Evolutionary conservation across 768 basidiomycete genomes (phyloP).

Genomic region (Clathrus columnatus): DNA sequence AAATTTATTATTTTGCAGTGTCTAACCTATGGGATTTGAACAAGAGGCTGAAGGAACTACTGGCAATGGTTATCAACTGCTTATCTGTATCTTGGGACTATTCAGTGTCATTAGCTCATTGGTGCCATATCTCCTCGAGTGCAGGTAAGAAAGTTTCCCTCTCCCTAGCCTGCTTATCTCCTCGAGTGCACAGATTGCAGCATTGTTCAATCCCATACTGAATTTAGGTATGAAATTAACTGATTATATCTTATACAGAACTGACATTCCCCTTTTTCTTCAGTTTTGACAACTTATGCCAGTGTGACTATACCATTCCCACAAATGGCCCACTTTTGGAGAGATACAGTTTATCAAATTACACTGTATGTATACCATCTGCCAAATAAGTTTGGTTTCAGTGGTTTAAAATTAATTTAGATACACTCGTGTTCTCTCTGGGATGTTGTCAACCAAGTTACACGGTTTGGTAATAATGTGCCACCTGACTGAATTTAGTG

Average conservation of each 20-base stretch:
- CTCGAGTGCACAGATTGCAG: slow-evolving; percentile 44
- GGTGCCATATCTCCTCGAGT: slow-evolving; percentile 71
- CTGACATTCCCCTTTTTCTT: background rate
- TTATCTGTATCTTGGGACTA: slow-evolving; percentile 60
- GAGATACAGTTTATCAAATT: slow-evolving; percentile 69
- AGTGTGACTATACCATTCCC: slow-evolving; percentile 73
- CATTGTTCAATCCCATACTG: slow-evolving; percentile 73
- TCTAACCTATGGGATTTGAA: slow-evolving; percentile 61
- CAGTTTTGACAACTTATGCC: slow-evolving; percentile 61
- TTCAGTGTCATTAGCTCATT: slow-evolving; percentile 43
- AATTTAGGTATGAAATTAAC: slow-evolving; percentile 23
- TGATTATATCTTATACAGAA: background rate
- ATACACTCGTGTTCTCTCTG: slow-evolving; percentile 51
- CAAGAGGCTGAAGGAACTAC: slow-evolving; percentile 49
- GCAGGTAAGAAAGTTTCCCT: slow-evolving; percentile 32
- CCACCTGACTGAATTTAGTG: slow-evolving; percentile 56
- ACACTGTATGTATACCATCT: slow-evolving; percentile 40
- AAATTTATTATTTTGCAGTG: slow-evolving; percentile 16
- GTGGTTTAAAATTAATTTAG: background rate
- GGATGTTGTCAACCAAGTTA: slow-evolving; percentile 72
- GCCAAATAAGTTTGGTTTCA: background rate
- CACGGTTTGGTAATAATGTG: slow-evolving; percentile 61
- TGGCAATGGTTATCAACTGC: slow-evolving; percentile 64
- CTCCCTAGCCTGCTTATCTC: slow-evolving; percentile 7
- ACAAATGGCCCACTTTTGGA: slow-evolving; percentile 57